These are phyloP conservation scores for Blastobotrys petasosporus DNA, from an alignment of 1,139 yeast species.

Conservation along the genomic window DNA sequence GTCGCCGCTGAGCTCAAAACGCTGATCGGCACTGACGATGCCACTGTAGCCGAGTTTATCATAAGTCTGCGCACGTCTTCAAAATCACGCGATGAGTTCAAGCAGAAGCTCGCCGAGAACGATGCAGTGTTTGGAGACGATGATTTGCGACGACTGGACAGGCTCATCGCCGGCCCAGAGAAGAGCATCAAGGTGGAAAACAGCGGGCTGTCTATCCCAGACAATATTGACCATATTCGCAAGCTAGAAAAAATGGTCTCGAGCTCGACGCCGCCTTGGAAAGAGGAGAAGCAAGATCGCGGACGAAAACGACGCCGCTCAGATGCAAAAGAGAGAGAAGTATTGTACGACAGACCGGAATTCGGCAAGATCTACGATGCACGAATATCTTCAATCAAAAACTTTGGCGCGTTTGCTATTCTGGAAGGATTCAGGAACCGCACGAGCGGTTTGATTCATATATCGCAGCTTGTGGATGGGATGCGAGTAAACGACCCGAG, in stretches of 20 bases:
- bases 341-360: slow-evolving; percentile 26
- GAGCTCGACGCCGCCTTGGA: background rate
- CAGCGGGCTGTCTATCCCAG: slow-evolving; percentile 23
- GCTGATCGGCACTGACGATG: slow-evolving; percentile 33
- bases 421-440: slow-evolving; percentile 37
- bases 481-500: slow-evolving; percentile 51
- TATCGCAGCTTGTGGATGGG: slow-evolving; percentile 53
- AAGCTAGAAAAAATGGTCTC: slow-evolving; percentile 2
- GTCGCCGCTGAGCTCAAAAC: slow-evolving; percentile 32
- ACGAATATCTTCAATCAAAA: slow-evolving; percentile 49
- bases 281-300: background rate
- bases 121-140: slow-evolving; percentile 57
- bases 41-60: slow-evolving; percentile 54
- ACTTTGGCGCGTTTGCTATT: slow-evolving; percentile 75
- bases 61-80: slow-evolving; percentile 38
- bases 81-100: slow-evolving; percentile 36
- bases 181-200: background rate
- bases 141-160: slow-evolving; percentile 38
- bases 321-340: slow-evolving; percentile 5
- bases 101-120: slow-evolving; percentile 43
- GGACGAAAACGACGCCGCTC: slow-evolving; percentile 12
- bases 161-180: slow-evolving; percentile 28
- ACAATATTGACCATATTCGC: slow-evolving; percentile 10
- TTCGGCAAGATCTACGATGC: slow-evolving; percentile 54
- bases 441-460: slow-evolving; percentile 61